A percentile compares a stretch with the other conserved stretches of the same genome.
Conservation (phyloP, 2,329 filamentous ascomycete genomes). For the Hyphodiscus sp. region DNA sequence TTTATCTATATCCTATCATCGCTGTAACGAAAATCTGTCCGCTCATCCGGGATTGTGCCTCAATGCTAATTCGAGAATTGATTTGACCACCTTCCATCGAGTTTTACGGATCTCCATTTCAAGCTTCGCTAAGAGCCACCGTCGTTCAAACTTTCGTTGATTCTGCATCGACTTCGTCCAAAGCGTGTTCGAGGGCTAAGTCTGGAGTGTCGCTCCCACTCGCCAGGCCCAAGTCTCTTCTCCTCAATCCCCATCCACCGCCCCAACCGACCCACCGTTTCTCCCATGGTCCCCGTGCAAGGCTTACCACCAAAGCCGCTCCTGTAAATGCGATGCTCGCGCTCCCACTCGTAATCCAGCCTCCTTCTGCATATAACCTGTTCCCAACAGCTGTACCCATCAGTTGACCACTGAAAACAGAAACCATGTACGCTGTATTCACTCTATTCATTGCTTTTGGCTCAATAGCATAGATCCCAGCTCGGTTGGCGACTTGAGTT, state of each 20-base stretch:
- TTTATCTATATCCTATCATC: too few relatives aligned
- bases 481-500: slow-evolving; percentile 66
- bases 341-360: slow-evolving; percentile 51
- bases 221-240: slow-evolving; percentile 19
- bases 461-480: slow-evolving; percentile 63
- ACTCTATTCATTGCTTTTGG: slow-evolving; percentile 67
- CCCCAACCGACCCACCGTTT: slow-evolving; percentile 53
- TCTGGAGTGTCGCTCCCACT: background rate
- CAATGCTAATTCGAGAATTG: too few relatives aligned
- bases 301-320: slow-evolving; percentile 39
- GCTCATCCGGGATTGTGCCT: too few relatives aligned
- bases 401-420: slow-evolving; percentile 68
- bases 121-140: background rate
- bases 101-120: background rate
- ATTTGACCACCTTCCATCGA: too few relatives aligned
- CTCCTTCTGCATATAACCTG: slow-evolving; percentile 46
- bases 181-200: slow-evolving; percentile 11
- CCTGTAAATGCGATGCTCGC: slow-evolving; percentile 49
- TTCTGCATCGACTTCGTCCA: slow-evolving; percentile 15
- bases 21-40: too few relatives aligned
- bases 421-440: slow-evolving; percentile 78
- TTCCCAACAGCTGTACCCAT: slow-evolving; percentile 59
- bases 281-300: slow-evolving; percentile 48
- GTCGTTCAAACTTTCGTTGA: background rate
- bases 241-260: slow-evolving; percentile 46